Conservation (phyloP, 192 early-diverging fungal species). For the Coemansia sp. region DNA sequence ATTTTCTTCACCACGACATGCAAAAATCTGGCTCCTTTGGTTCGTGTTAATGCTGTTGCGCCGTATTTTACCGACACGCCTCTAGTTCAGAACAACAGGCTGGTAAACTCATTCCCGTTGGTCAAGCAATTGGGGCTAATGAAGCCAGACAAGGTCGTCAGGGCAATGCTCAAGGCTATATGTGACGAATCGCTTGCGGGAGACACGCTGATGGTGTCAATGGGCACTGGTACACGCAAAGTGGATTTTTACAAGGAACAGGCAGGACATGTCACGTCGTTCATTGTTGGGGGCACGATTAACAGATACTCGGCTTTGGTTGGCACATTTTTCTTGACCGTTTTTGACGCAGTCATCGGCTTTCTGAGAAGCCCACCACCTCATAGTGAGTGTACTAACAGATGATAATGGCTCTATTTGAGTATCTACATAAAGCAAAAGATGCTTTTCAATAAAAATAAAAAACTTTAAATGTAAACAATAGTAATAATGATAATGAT, state of each 20-base stretch:
- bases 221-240: slow-evolving; percentile 30
- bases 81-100: slow-evolving; percentile 46
- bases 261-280: slow-evolving; percentile 28
- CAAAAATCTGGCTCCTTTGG: slow-evolving; percentile 38
- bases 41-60: slow-evolving; percentile 67
- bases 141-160: slow-evolving; percentile 54
- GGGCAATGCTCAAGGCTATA: slow-evolving; percentile 60
- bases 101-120: slow-evolving; percentile 33
- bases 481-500: neutral
- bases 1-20: slow-evolving; percentile 60
- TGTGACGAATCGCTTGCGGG: slow-evolving; percentile 57
- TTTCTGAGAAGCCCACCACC: slow-evolving; percentile 16
- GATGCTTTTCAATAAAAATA: neutral
- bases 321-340: slow-evolving; percentile 11
- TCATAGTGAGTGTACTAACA: neutral
- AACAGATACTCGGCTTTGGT: slow-evolving; percentile 24
- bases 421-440: no score
- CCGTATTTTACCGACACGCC: slow-evolving; percentile 62
- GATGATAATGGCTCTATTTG: neutral
- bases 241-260: slow-evolving; percentile 36
- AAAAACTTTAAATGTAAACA: neutral
- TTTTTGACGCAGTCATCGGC: slow-evolving; percentile 19
- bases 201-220: slow-evolving; percentile 53
- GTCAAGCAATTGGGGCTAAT: slow-evolving; percentile 36
- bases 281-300: slow-evolving; percentile 31